Evolutionary conservation across 768 basidiomycete genomes (phyloP).

Genomic region (Phanerochaete carnosa): DNA sequence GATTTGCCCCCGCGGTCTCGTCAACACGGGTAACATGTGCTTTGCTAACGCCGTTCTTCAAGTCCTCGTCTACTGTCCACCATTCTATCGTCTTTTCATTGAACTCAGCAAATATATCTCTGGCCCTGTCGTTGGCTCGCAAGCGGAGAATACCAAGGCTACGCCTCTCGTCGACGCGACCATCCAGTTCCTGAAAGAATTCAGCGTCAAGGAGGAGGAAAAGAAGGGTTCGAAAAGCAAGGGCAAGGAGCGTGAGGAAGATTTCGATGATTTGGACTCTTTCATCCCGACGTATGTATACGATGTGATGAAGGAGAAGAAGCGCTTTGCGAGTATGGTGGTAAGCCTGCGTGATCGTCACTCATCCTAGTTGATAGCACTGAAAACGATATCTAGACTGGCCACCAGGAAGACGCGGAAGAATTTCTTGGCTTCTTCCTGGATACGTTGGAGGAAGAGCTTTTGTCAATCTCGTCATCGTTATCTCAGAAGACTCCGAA

Average conservation of each 20-base stretch:
- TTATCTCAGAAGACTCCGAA: slow-evolving; percentile 27
- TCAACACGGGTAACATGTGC: slow-evolving; percentile 97
- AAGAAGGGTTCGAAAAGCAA: slow-evolving; percentile 33
- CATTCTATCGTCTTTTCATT: slow-evolving; percentile 75
- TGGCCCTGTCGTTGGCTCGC: slow-evolving; percentile 28
- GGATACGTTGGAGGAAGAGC: slow-evolving; percentile 91
- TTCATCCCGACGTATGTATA: slow-evolving; percentile 88
- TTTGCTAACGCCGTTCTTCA: slow-evolving; percentile 96
- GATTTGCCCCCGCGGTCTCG: slow-evolving; percentile 73
- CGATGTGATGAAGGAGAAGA: slow-evolving; percentile 91
- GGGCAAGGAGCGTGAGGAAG: slow-evolving; percentile 36
- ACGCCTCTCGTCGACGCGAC: slow-evolving; percentile 68
- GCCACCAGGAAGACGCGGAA: slow-evolving; percentile 97
- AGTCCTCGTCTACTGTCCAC: slow-evolving; percentile 83
- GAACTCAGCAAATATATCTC: slow-evolving; percentile 60
- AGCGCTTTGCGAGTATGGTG: slow-evolving; percentile 90
- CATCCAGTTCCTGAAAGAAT: slow-evolving; percentile 76
- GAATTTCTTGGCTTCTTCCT: slow-evolving; percentile 98
- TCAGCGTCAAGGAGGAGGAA: slow-evolving; percentile 33
- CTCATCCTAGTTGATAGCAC: background rate
- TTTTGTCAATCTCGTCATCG: slow-evolving; percentile 62
- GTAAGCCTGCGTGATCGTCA: slow-evolving; percentile 40
- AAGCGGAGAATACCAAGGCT: slow-evolving; percentile 28
- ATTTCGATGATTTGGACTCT: slow-evolving; percentile 59
- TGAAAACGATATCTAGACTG: slow-evolving; percentile 45